These are phyloP conservation scores for Balakata baccata DNA, from an alignment of 345 rosid species.

Conservation along the genomic window DNA sequence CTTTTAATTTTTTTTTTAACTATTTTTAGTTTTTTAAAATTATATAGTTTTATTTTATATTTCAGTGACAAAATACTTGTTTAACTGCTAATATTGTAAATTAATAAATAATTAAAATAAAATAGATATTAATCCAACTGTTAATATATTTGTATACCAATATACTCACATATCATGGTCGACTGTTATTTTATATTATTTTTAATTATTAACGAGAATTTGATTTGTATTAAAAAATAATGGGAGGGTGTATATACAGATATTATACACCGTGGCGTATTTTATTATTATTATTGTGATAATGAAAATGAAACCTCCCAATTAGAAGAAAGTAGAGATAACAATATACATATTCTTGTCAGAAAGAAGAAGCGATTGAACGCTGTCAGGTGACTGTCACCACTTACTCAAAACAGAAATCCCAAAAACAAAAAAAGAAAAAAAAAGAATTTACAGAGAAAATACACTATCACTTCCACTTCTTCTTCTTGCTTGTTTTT, in stretches of 20 bases:
- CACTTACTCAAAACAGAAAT: not conserved
- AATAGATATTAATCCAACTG: too few species aligned
- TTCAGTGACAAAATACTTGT: too few species aligned
- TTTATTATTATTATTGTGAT: not conserved
- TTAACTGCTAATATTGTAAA: too few species aligned
- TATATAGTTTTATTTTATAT: too few species aligned
- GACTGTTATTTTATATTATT: too few species aligned
- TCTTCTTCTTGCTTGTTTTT: not conserved
- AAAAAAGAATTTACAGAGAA: not conserved
- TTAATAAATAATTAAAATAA: too few species aligned
- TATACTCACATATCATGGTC: too few species aligned
- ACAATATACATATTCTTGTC: not conserved
- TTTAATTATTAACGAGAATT: too few species aligned
- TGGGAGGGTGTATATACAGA: not conserved
- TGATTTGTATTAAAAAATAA: too few species aligned
- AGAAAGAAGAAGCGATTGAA: constrained; percentile 13
- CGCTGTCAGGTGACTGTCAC: constrained; percentile 24
- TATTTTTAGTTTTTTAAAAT: too few species aligned
- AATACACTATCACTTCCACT: not conserved
- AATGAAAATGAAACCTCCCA: not conserved
- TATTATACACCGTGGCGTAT: not conserved
- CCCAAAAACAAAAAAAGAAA: not conserved
- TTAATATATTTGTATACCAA: too few species aligned
- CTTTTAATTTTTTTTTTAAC: too few species aligned
- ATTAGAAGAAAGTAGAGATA: not conserved